Percentiles rank a stretch among this genome's conserved stretches.
Evolutionary conservation across 2,329 filamentous ascomycete species (phyloP).

Genomic region (Microsporum ferrugineum): DNA sequence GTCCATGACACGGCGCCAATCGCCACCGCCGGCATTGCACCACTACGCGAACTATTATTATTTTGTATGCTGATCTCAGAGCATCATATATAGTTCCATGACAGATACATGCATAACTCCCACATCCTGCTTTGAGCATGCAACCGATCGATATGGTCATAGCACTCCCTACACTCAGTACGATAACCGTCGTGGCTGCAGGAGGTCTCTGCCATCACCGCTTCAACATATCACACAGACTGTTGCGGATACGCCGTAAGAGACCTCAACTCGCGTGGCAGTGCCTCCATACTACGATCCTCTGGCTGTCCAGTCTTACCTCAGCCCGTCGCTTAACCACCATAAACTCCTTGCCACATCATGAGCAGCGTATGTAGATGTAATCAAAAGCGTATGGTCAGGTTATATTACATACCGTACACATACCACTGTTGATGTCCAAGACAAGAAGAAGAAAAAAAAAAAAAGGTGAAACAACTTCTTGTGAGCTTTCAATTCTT

Average conservation of each 20-base stretch:
- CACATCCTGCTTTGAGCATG: neutral
- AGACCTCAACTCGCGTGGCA: no score
- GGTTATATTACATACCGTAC: neutral
- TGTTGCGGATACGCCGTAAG: no score
- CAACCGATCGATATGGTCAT: neutral
- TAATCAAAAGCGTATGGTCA: neutral
- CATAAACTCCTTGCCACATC: neutral
- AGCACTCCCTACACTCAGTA: neutral
- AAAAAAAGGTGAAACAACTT: constrained; percentile 4
- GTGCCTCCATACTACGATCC: no score
- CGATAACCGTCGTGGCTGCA: neutral
- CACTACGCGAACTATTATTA: neutral
- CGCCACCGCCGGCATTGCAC: neutral
- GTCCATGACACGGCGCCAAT: neutral
- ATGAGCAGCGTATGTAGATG: no score
- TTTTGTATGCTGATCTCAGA: neutral
- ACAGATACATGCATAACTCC: no score
- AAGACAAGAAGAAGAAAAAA: neutral
- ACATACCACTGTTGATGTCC: neutral
- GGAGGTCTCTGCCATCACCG: no score
- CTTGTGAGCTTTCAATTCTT: neutral
- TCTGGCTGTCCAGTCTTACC: no score
- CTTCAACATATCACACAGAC: no score
- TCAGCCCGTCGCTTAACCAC: neutral
- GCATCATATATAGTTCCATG: neutral